phyloP scores from a whole-genome alignment of 2,329 filamentous ascomycete species.

The Xylariales sp. region DNA sequence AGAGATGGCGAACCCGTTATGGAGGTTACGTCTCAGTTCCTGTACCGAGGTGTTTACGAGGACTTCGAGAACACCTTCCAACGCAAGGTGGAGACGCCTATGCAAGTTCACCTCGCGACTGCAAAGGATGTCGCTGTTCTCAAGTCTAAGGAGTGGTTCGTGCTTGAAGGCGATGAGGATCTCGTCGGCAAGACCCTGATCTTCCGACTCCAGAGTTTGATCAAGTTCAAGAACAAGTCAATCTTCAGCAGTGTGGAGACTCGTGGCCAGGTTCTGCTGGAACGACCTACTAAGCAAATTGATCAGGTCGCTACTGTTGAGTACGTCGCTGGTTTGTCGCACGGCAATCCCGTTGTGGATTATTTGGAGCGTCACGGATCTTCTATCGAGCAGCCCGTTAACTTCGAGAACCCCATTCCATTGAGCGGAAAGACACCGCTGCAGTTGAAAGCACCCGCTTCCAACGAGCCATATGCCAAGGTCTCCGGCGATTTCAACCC shows the following conservation, averaged over 20 bases:
- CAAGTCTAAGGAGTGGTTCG: conserved; percentile 97
- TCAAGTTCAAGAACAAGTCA: conserved; percentile 91
- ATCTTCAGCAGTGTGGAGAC: conserved; percentile 92
- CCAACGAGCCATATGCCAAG: conserved; percentile 95
- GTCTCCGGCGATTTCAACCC: conserved; percentile 99
- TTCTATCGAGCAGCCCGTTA: conserved; percentile 90
- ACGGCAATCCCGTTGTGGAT: conserved; percentile 95
- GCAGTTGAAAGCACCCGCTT: conserved; percentile 83
- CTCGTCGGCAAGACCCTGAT: conserved; percentile 89
- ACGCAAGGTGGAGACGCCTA: conserved; percentile 90
- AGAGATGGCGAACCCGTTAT: conserved; percentile 83
- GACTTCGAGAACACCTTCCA: conserved; percentile 99
- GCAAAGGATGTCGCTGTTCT: conserved; percentile 91
- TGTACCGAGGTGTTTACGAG: conserved; percentile 88
- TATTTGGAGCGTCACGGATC: conserved; percentile 90
- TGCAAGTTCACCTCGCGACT: conserved; percentile 84
- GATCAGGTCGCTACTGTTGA: conserved; percentile 97
- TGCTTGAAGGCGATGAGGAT: conserved; percentile 73
- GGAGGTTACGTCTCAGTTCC: conserved; percentile 97
- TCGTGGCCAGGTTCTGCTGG: conserved; percentile 84
- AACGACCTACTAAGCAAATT: conserved; percentile 93
- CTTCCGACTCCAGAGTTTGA: conserved; percentile 89
- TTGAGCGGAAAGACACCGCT: conserved; percentile 89
- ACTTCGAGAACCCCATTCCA: conserved; percentile 96
- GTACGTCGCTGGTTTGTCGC: conserved; percentile 85